Conservation (phyloP, 2,329 filamentous ascomycete species). For the Hymenoscyphus albidus region DNA sequence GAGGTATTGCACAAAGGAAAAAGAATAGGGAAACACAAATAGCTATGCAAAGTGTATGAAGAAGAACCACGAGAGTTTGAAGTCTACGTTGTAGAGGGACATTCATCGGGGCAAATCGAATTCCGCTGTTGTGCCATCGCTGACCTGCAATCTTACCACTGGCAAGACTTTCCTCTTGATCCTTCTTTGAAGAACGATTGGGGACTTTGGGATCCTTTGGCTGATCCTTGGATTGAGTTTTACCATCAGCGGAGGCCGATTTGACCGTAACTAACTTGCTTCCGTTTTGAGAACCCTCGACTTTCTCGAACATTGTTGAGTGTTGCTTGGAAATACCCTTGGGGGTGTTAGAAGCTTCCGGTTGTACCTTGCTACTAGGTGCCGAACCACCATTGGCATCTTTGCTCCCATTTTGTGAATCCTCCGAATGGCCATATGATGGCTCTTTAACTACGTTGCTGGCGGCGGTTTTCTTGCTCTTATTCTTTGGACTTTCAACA, state of each 20-base stretch:
- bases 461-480: neutral
- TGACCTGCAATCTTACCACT: constrained; percentile 35
- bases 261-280: constrained; percentile 30
- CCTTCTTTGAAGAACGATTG: constrained; percentile 21
- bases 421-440: neutral
- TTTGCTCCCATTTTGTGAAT: constrained; percentile 2
- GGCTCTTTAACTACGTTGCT: neutral
- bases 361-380: neutral
- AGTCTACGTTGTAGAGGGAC: constrained; percentile 67
- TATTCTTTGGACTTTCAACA: neutral
- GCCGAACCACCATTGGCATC: neutral
- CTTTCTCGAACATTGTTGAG: constrained; percentile 26
- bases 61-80: constrained; percentile 74
- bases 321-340: neutral
- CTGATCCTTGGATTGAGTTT: constrained; percentile 11
- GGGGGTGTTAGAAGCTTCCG: neutral
- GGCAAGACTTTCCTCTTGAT: constrained; percentile 28
- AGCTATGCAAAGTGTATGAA: constrained; percentile 70
- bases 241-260: constrained; percentile 22
- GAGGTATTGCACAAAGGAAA: constrained; percentile 82
- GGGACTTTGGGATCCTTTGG: constrained; percentile 13
- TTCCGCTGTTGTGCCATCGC: constrained; percentile 43
- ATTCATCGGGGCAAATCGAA: constrained; percentile 80
- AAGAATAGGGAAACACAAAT: constrained; percentile 76
- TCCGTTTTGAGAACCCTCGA: constrained; percentile 24